Evolutionary conservation across 2,329 filamentous ascomycete genomes (phyloP), one percentile per base, ranked within the genome.

Genomic region (Oidium heveae): DNA sequence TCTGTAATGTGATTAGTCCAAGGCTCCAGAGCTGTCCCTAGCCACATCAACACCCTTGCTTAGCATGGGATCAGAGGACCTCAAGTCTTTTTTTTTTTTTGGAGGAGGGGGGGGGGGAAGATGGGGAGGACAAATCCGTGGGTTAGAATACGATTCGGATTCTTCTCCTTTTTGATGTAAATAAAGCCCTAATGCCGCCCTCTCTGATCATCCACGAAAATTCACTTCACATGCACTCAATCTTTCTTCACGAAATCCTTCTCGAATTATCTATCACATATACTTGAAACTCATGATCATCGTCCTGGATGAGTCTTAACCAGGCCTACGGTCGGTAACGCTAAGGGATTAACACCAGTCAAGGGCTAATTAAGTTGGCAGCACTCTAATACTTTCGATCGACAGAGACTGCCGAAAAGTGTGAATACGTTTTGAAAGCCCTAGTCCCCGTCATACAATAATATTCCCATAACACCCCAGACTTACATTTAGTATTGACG

Each of bases 351-450:
- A 32, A 8, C 4, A 32, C 9, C 7, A 32, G 28, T 8, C 28
- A 32, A 32, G 28, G 28, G 7, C 3, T n/a, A n/a, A n/a, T 12
- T 39, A 39, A n/a, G 37, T n/a, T 39, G 37, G n/a, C 37, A 39
- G 1, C 37, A 16, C 37, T 39, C 7, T 39, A 39, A 39, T 20
- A 15, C 44, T 16, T 20, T 24, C 24, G 44, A 47, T 47, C 44
- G 44, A 47, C 44, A 47, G 20, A 43, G 39, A 24, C 44, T 20
- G 44, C 44, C 44, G 69, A 28, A n/a, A 46, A 20, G 55, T 49
- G n/a, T 44, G 36, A 36, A 5, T 20, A 15, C 44, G 10, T 24
- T 47, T 28, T 28, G 13, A 28, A 28, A 12, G 22, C 7, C 24
- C 13, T 47, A 15, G 5, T 4, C 13, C n/a, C 37, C 37, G 15